Evolutionary conservation across 345 rosid species (phyloP).

Genomic region (Eucalyptus curtisii): DNA sequence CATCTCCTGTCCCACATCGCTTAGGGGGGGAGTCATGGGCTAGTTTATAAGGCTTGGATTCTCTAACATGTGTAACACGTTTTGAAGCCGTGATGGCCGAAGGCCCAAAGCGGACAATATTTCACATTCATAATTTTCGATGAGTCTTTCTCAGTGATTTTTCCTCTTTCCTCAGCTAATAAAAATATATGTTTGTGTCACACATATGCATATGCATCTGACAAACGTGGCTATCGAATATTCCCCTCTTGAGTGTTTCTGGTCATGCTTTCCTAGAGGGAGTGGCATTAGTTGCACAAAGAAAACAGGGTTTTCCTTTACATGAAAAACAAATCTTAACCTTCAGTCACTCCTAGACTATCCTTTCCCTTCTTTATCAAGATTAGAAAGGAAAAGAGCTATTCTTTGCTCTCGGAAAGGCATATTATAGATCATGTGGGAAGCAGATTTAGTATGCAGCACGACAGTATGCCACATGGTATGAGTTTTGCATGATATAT

Average conservation of each 20-base stretch:
- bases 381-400: not conserved
- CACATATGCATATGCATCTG: not conserved
- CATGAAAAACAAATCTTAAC: not conserved
- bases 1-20: too few species aligned
- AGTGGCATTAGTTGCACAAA: not conserved
- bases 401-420: not conserved
- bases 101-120: too few species aligned
- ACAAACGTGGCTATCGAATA: not conserved
- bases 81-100: too few species aligned
- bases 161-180: not conserved
- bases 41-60: too few species aligned
- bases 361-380: not conserved
- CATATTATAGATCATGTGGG: not conserved
- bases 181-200: not conserved
- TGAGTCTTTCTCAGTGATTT: not conserved
- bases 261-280: not conserved
- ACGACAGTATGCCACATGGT: not conserved
- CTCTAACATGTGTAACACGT: too few species aligned
- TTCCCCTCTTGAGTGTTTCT: not conserved
- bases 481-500: not conserved
- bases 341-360: not conserved
- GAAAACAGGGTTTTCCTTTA: not conserved
- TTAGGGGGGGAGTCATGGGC: too few species aligned
- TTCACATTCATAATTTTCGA: not conserved
- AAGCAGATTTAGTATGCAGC: not conserved